Evolutionary conservation across 176 grass and related monocot species (phyloP), one percentile per base, ranked within the genome.

Genomic region (Bolboschoenus planiculmis): DNA sequence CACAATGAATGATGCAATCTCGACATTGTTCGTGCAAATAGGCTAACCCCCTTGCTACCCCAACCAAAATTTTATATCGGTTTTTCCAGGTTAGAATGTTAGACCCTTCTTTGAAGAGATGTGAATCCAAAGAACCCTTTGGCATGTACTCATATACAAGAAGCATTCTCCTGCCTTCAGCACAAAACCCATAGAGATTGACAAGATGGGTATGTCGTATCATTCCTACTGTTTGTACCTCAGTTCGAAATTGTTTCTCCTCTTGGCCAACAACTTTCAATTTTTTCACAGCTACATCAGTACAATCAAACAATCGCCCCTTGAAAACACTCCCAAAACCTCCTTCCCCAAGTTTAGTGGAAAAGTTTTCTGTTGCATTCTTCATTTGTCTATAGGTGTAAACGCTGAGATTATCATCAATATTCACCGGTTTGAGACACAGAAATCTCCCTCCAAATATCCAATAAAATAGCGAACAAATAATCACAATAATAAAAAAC

Each of bases 381-480:
- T 53, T 53, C 50, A 53, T 53, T 16, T 53, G 14, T 10, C 18
- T 53, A 2, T 53, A 53, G 50, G 50, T 53, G 10, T 53, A 53
- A 87, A 21, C 9, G 56, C 56, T 58, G 24, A 58, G n/a, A 24
- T 58, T 8, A 58, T 58, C n/a, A 58, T 58, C n/a, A 58, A 58
- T 9, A 58, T 58, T 24, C 56, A 4, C 20, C 56, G 2, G 7
- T 9, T 26, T 23, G 24, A 58, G 2, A 21, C 21, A 26, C 4
- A 58, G 8, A 21, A 58, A 58, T 58, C 24, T 58, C 21, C 56
- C 1, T 9, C 8, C 70, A 59, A 20, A 84, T 88, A 35, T 66
- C 56, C 81, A 84, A 9, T 85, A 83, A 70, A 89, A 0, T 40
- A 47, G 33, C 66, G 76, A 70, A 54, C 78, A 26, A 36, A 76